A percentile compares a stretch with the other conserved stretches of the same genome.
Evolutionary conservation across 176 grass and related monocot species (phyloP).

Genomic region (Canna indica): DNA sequence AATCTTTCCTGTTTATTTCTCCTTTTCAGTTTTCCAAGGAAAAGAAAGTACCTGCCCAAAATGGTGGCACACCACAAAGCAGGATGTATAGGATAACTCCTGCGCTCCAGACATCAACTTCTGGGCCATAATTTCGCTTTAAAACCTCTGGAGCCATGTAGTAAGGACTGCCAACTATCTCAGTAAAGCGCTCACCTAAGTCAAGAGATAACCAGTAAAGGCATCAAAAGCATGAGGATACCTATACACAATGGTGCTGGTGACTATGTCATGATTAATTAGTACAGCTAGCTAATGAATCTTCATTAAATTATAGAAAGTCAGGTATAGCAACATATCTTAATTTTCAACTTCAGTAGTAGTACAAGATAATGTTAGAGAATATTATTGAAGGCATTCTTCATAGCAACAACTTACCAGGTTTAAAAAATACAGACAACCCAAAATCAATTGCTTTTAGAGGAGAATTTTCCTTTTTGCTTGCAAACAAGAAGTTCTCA

Average conservation of each 20-base stretch:
- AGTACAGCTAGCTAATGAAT: not conserved
- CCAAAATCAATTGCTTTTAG: conserved; percentile 16
- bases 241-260: too few species aligned
- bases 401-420: not conserved
- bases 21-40: not conserved
- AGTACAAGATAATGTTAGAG: not conserved
- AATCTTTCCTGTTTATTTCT: not conserved
- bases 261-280: not conserved
- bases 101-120: conserved; percentile 24
- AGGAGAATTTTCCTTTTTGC: conserved; percentile 10
- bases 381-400: not conserved
- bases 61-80: conserved; percentile 22
- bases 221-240: not conserved
- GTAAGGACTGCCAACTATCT: conserved; percentile 23
- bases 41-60: conserved; percentile 16
- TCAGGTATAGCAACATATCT: not conserved
- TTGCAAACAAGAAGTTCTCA: conserved; percentile 15
- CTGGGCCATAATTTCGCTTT: conserved; percentile 19
- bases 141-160: conserved; percentile 24
- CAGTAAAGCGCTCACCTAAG: conserved; percentile 14
- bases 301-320: not conserved
- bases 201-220: not conserved
- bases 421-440: conserved; percentile 12
- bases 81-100: conserved; percentile 23
- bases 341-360: not conserved